A percentile compares a stretch with the other conserved stretches of the same genome.
Conservation (phyloP, 805 yeast species). For the Saturnispora ahearnii region DNA sequence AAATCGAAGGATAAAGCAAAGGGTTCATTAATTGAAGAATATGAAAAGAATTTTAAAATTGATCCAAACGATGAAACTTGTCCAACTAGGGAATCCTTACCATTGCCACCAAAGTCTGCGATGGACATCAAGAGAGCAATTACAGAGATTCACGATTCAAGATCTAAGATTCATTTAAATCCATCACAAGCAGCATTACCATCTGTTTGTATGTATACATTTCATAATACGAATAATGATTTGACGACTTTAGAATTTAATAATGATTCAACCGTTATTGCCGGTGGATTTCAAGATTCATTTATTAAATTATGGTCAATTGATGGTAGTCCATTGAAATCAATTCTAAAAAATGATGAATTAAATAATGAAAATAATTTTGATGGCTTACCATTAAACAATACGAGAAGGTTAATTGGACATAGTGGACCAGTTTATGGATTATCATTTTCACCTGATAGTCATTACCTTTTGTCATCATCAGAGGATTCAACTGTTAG, state of each 20-base stretch:
- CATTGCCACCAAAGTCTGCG: constrained; percentile 78
- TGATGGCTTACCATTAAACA: constrained; percentile 25
- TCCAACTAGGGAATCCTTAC: constrained; percentile 67
- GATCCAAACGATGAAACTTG: constrained; percentile 49
- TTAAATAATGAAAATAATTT: constrained; percentile 28
- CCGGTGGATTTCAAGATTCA: constrained; percentile 92
- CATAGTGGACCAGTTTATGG: constrained; percentile 95
- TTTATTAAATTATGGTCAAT: constrained; percentile 87
- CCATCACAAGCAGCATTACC: constrained; percentile 68
- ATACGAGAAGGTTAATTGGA: constrained; percentile 58
- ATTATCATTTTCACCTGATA: constrained; percentile 83
- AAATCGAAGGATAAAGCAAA: constrained; percentile 22
- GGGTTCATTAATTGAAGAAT: constrained; percentile 55
- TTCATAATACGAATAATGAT: constrained; percentile 88
- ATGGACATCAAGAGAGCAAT: constrained; percentile 75
- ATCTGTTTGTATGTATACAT: constrained; percentile 95
- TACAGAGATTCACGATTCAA: constrained; percentile 68
- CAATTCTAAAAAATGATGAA: constrained; percentile 48
- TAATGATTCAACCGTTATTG: constrained; percentile 76
- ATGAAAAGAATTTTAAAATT: constrained; percentile 46
- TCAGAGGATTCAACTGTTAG: constrained; percentile 91
- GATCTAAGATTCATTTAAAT: constrained; percentile 46
- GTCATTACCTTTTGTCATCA: constrained; percentile 64
- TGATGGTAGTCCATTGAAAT: constrained; percentile 77
- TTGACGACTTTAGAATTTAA: constrained; percentile 83